Percentiles rank a stretch among this genome's conserved stretches.
phyloP scores from a whole-genome alignment of 2,329 filamentous ascomycete genomes.

The Paracoccidioides lutzii region DNA sequence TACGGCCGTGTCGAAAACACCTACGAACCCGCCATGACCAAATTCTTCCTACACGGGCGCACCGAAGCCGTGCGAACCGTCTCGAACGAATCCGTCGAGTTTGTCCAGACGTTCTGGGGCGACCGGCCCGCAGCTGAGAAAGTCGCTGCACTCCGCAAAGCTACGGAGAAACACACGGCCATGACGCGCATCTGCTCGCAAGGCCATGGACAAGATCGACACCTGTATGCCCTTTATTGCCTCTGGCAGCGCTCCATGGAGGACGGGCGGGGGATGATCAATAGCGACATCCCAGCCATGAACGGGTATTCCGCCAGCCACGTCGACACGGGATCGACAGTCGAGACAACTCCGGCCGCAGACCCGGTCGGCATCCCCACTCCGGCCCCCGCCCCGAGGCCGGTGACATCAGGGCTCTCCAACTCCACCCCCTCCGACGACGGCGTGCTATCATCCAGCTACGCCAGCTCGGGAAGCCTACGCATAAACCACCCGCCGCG shows the following conservation, averaged over 20 bases:
- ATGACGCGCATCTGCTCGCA: constrained; percentile 78
- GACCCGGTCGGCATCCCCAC: background rate
- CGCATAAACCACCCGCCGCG: constrained; percentile 32
- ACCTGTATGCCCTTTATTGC: constrained; percentile 86
- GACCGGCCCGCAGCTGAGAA: constrained; percentile 74
- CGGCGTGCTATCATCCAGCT: constrained; percentile 33
- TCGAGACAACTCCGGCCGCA: background rate
- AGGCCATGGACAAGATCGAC: constrained; percentile 79
- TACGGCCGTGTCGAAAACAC: constrained; percentile 90
- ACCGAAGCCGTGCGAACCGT: constrained; percentile 89
- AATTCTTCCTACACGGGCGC: constrained; percentile 79
- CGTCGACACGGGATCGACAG: constrained; percentile 19
- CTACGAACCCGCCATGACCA: constrained; percentile 98
- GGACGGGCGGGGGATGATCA: constrained; percentile 47
- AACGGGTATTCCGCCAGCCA: constrained; percentile 52
- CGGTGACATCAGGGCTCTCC: background rate
- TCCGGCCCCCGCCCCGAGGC: constrained; percentile 15
- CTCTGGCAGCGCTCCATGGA: constrained; percentile 88
- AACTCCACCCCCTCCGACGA: constrained; percentile 33
- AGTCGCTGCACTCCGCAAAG: constrained; percentile 70
- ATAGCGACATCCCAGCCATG: constrained; percentile 33
- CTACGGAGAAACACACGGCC: constrained; percentile 68
- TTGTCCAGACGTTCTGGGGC: constrained; percentile 88
- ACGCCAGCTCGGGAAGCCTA: constrained; percentile 38
- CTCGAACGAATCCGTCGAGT: constrained; percentile 69